Percentiles rank a stretch among this genome's conserved stretches.
Evolutionary conservation across 2,329 filamentous ascomycete species (phyloP).

Genomic region (Didymella lethalis): DNA sequence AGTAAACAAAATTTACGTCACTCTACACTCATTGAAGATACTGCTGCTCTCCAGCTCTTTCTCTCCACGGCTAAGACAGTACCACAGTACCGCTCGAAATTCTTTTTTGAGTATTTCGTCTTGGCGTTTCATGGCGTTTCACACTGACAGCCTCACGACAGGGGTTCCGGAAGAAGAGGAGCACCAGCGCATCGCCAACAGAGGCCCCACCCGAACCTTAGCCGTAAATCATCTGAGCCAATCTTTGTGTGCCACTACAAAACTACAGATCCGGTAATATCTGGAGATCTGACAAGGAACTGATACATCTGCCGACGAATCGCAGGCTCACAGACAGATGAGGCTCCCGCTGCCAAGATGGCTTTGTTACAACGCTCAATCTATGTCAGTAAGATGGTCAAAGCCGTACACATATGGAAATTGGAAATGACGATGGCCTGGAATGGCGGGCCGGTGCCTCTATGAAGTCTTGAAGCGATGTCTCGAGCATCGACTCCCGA

Average conservation of each 20-base stretch:
- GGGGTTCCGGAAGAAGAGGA: constrained; percentile 16
- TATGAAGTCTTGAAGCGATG: constrained; percentile 2
- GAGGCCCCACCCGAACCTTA: constrained; percentile 26
- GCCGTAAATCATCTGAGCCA: constrained; percentile 30
- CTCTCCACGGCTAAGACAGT: background rate
- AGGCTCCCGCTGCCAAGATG: constrained; percentile 28
- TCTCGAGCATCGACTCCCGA: background rate
- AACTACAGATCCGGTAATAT: constrained; percentile 29
- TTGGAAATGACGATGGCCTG: constrained; percentile 17
- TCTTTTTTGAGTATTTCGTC: constrained; percentile 9
- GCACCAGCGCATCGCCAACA: constrained; percentile 20
- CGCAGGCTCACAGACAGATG: constrained; percentile 19
- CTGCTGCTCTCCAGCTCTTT: background rate
- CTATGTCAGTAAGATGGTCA: constrained; percentile 31
- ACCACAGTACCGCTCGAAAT: background rate
- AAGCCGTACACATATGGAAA: constrained; percentile 15
- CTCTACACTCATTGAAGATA: background rate
- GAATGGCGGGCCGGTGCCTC: constrained; percentile 15
- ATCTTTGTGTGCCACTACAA: constrained; percentile 24
- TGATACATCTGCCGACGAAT: constrained; percentile 27
- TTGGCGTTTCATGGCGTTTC: constrained; percentile 24
- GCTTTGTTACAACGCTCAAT: constrained; percentile 29
- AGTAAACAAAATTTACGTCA: background rate
- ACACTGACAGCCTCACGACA: constrained; percentile 12
- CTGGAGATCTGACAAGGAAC: constrained; percentile 27